These are phyloP conservation scores for Danielozyma ontarioensis DNA, from an alignment of 805 yeast species.

Conservation along the genomic window DNA sequence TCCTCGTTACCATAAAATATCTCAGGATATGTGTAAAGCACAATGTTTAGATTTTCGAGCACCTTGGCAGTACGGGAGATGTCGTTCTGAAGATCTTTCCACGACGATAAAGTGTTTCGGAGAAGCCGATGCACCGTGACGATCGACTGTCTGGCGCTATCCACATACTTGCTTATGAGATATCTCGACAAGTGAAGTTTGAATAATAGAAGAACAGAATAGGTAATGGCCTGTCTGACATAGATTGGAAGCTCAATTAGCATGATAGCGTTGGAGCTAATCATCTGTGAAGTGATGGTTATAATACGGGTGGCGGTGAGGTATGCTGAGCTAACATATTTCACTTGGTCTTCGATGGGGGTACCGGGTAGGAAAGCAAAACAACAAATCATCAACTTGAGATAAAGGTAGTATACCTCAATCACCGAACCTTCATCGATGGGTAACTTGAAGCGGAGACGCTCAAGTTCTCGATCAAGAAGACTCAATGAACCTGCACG, in stretches of 20 bases:
- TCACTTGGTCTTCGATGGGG: conserved; percentile 79
- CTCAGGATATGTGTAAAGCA: conserved; percentile 81
- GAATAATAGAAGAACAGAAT: conserved; percentile 73
- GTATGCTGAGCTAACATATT: conserved; percentile 78
- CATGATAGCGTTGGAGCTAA: conserved; percentile 51
- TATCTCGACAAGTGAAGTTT: conserved; percentile 76
- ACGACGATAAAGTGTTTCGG: conserved; percentile 83
- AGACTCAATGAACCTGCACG: conserved; percentile 78
- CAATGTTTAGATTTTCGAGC: conserved; percentile 82
- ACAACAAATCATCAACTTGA: conserved; percentile 75
- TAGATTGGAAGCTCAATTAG: conserved; percentile 83
- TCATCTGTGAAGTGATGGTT: conserved; percentile 67
- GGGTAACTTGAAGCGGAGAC: conserved; percentile 59
- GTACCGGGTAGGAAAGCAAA: conserved; percentile 91
- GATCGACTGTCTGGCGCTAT: conserved; percentile 86
- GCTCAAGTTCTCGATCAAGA: conserved; percentile 71
- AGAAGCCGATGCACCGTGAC: conserved; percentile 87
- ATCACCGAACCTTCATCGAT: conserved; percentile 62
- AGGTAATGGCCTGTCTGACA: conserved; percentile 79
- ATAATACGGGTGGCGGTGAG: conserved; percentile 75
- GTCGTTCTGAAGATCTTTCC: conserved; percentile 89
- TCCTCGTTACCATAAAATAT: conserved; percentile 67
- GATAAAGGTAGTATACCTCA: conserved; percentile 74
- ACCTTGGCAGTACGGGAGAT: conserved; percentile 89
- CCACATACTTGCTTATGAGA: conserved; percentile 67